Base-by-base conservation (phyloP, 176 grass and related monocot species). In the Guadua angustifolia region DNA sequence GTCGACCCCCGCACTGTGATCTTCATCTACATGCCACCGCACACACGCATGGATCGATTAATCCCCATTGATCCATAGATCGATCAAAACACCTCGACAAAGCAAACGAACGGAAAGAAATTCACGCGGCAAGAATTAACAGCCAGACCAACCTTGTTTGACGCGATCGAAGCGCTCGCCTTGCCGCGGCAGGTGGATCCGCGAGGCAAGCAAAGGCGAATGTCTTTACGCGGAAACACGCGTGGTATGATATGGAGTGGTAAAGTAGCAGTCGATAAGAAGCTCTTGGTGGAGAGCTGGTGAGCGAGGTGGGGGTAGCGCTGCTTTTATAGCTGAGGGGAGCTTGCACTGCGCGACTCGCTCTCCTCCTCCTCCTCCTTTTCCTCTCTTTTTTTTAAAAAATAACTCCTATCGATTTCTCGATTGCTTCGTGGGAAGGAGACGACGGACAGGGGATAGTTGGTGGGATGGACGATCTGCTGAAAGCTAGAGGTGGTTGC, bases 231-330 rank as follows among this genome's bases (percentile, higher is more conserved):
- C 19, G 69, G 29, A 18, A 74, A 74, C 39, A 43, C 79, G 86
- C 42, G 79, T 52, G 81, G 21, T 43, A 33, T 3, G 46, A 32
- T 6, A 18, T 26, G 13, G 66, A 32, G 26, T 17, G 16, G 72
- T 29, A 57, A 82, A 16, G 25, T 19, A 16, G 64, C 11, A 39
- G 14, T 25, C 8, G 69, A 62, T 86, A n/a, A 79, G 74, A 79
- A 87, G 89, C 85, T 90, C 89, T 90, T 84, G 80, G 61, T 83
- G 85, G 75, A 91, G 89, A 87, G 89, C 89, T 87, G 85, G 75
- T 91, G 80, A 84, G 25, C 84, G 32, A 84, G 40, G 2, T 69
- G 4, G 80, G 69, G 75, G 53, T 80, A 75, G 18, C 47, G 51
- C 43, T 35, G 15, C 11, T 91, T 80, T 75, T 91, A 91, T 91